Base-by-base conservation (phyloP, 2,329 filamentous ascomycete genomes). In the Fusarium fracticaudum region DNA sequence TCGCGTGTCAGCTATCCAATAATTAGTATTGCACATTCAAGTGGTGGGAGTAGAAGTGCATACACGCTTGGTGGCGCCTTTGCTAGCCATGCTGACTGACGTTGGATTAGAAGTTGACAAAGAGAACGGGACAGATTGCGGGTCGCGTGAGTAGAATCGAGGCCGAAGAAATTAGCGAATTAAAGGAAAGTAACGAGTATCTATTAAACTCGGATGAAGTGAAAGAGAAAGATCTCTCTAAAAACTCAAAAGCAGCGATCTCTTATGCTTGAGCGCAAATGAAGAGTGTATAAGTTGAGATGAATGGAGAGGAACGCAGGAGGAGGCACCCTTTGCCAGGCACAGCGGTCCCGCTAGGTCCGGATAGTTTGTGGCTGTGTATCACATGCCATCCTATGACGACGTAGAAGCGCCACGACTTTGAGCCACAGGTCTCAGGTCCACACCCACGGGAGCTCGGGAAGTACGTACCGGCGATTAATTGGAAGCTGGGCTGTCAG, bases 41-140 rank as follows among this genome's bases (percentile, higher is more conserved):
- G 17, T 24, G 29, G 11, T 43, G 35, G 15, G 33, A 47, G 41
- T 41, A 48, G n/a, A 17, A 53, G 41, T 82, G 66, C 89, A 77
- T 85, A 91, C 91, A 80, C 92, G 89, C 84, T 93, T 94, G 83
- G 91, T 91, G 26, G 92, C 92, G 76, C 92, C 91, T 81, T 91
- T 91, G 79, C 90, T 93, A 58, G 92, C 91, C 92, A 94, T 94
- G 73, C 65, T 67, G 72, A 61, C 45, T 48, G 45, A 31, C 26
- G 45, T 48, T 31, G 45, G 45, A 47, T 31, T 31, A 41, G 44
- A 61, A 43, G 63, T 61, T 47, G 57, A 33, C 44, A 69, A 78
- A 67, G 68, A 71, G 75, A 78, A 77, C 55, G 33, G 60, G 67
- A 70, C 75, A 77, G 75, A 75, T 77, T 72, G 72, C 67, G 72